Percentiles rank a stretch among this genome's conserved stretches.
Evolutionary conservation across 495 filamentous ascomycete species (phyloP).

Genomic region (Xylaria castorea): DNA sequence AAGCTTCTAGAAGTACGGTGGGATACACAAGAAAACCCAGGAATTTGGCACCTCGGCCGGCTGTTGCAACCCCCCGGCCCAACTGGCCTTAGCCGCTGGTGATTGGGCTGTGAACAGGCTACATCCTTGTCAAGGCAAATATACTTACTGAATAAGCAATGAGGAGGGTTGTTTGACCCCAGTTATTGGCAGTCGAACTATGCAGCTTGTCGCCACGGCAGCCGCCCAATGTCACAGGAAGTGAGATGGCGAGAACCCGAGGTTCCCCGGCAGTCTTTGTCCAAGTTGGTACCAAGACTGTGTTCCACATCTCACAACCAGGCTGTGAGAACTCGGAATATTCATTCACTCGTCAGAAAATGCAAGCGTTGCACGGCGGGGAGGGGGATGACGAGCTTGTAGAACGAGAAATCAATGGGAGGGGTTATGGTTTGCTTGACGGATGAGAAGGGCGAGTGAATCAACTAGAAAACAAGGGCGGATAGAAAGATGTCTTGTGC

Average conservation of each 20-base stretch:
- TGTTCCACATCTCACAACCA: not conserved
- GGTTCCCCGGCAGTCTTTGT: not conserved
- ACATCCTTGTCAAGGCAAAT: conserved; percentile 27
- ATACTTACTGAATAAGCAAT: conserved; percentile 21
- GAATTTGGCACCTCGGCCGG: conserved; percentile 35
- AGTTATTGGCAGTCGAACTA: conserved; percentile 28
- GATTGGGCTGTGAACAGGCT: conserved; percentile 36
- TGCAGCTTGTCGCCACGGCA: conserved; percentile 30
- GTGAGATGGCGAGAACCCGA: not conserved
- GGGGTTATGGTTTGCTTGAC: not conserved
- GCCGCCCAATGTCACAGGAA: conserved; percentile 24
- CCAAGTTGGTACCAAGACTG: not conserved
- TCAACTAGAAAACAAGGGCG: not conserved
- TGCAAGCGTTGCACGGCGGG: not conserved
- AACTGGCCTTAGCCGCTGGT: conserved; percentile 29
- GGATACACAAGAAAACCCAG: conserved; percentile 35
- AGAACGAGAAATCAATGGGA: not conserved
- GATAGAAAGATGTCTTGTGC: not conserved
- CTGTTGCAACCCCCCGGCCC: conserved; percentile 15
- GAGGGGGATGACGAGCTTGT: not conserved
- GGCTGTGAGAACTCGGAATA: not conserved
- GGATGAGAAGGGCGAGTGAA: not conserved
- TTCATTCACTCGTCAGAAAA: not conserved
- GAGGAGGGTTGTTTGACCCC: conserved; percentile 21
- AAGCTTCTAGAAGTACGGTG: conserved; percentile 40